Conservation (phyloP, 768 basidiomycete species). For the Gelatoporia subvermispora region DNA sequence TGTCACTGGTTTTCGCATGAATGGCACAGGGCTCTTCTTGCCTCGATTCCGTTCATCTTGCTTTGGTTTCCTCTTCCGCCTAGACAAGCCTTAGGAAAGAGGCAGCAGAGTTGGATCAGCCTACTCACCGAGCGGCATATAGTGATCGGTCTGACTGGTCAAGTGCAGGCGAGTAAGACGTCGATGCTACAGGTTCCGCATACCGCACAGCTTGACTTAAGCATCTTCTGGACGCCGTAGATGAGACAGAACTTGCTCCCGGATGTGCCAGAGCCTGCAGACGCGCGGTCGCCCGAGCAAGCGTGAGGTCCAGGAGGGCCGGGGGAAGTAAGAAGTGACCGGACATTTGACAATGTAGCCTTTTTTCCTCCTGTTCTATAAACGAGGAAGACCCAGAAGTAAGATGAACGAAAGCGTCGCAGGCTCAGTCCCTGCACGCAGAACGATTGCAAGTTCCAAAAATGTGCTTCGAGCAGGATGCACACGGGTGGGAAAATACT, state of each 20-base stretch:
- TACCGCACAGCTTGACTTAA: neutral
- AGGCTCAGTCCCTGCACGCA: no score
- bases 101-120: no score
- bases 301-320: slow-evolving; percentile 14
- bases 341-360: slow-evolving; percentile 4
- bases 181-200: neutral
- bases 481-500: no score
- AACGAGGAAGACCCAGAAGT: no score
- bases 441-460: no score
- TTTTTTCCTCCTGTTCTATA: no score
- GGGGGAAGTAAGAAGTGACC: slow-evolving; percentile 11
- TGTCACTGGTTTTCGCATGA: neutral
- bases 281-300: slow-evolving; percentile 12
- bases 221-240: neutral
- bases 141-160: slow-evolving; percentile 2
- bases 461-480: no score
- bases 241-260: neutral
- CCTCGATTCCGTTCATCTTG: neutral
- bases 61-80: neutral
- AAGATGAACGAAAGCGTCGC: no score
- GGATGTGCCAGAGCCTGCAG: slow-evolving; percentile 1
- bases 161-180: neutral
- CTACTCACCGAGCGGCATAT: slow-evolving; percentile 5
- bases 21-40: neutral
- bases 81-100: neutral